Conservation (phyloP, 768 basidiomycete species). For the Auricularia cornea region DNA sequence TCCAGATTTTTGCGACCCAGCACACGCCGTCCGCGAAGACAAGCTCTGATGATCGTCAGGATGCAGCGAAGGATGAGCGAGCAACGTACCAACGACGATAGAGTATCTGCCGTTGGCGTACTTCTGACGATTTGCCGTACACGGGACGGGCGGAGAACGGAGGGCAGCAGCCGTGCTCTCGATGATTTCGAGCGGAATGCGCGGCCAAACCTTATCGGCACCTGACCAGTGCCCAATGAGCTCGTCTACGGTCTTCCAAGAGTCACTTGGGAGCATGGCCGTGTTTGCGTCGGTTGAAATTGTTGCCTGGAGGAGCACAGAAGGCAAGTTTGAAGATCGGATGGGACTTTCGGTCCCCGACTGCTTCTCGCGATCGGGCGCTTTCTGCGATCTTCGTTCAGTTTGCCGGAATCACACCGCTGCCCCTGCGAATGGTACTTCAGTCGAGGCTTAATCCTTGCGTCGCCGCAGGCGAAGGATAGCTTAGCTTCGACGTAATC, state of each 20-base stretch:
- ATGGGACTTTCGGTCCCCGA: too few species aligned
- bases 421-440: too few species aligned
- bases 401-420: too few species aligned
- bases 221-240: background rate
- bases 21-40: background rate
- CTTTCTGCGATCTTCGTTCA: too few species aligned
- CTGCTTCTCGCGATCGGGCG: too few species aligned
- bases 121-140: background rate
- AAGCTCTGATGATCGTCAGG: background rate
- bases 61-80: background rate
- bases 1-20: background rate
- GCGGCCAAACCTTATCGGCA: background rate
- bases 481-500: too few species aligned
- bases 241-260: background rate
- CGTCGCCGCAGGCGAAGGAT: too few species aligned
- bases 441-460: too few species aligned
- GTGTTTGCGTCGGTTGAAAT: too few species aligned
- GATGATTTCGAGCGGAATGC: background rate
- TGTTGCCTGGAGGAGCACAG: too few species aligned
- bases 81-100: background rate
- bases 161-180: background rate
- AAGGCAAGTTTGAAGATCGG: too few species aligned
- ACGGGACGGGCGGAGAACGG: background rate
- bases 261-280: background rate
- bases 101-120: background rate